Evolutionary conservation across 495 filamentous ascomycete species (phyloP).

Genomic region (Daldinia bambusicola): DNA sequence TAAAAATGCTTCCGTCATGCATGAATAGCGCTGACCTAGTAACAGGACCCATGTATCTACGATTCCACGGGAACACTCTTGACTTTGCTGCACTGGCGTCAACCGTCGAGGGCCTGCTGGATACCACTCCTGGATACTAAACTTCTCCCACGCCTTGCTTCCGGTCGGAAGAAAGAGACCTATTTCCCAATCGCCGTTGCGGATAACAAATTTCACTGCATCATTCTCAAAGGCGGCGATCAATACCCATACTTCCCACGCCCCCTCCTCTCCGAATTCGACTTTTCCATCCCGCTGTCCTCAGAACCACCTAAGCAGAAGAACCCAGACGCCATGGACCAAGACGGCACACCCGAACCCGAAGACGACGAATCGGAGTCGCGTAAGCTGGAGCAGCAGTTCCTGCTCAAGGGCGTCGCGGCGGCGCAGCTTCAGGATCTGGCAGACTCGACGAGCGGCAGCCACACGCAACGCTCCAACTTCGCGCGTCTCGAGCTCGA

Average conservation of each 20-base stretch:
- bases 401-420: conserved; percentile 76
- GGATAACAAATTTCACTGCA: conserved; percentile 93
- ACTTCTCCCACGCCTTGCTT: conserved; percentile 79
- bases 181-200: conserved; percentile 98
- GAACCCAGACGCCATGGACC: conserved; percentile 51
- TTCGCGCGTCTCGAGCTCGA: conserved; percentile 77
- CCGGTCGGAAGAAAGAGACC: conserved; percentile 83
- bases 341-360: conserved; percentile 43
- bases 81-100: conserved; percentile 90
- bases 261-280: conserved; percentile 91
- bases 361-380: conserved; percentile 55
- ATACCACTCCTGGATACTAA: conserved; percentile 90
- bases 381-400: conserved; percentile 75
- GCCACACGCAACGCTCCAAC: conserved; percentile 70
- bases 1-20: conserved; percentile 14
- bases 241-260: conserved; percentile 94
- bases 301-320: conserved; percentile 53
- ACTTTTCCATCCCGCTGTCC: conserved; percentile 84
- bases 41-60: conserved; percentile 89
- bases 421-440: conserved; percentile 78
- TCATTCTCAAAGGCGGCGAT: conserved; percentile 96
- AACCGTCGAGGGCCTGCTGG: conserved; percentile 85
- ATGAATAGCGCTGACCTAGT: conserved; percentile 37
- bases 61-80: conserved; percentile 88
- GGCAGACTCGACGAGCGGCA: conserved; percentile 67